Conservation (phyloP, 78 protist genomes). For the Isochrysis galbana region DNA sequence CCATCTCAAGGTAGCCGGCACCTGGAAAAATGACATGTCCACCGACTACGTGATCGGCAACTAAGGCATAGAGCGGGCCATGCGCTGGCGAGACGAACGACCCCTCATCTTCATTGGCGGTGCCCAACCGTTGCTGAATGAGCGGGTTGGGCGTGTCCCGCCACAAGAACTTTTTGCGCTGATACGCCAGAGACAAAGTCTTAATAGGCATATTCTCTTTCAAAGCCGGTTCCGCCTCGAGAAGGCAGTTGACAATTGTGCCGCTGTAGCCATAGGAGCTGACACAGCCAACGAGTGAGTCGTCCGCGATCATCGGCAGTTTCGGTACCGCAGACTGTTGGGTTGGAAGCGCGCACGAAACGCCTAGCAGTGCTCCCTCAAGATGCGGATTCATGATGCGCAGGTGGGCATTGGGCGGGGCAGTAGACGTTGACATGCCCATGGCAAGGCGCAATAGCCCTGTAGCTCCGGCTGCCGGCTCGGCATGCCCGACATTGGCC, state of each 20-base stretch:
- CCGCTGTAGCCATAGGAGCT: constrained; percentile 17
- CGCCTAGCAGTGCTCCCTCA: neutral
- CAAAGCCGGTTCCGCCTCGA: neutral
- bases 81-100: neutral
- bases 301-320: neutral
- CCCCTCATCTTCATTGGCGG: neutral
- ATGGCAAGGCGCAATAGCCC: neutral
- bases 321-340: neutral
- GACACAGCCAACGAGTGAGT: neutral
- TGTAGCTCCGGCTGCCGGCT: constrained; percentile 44
- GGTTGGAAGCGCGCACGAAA: neutral
- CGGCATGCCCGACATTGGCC: constrained; percentile 75
- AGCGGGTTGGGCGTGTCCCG: neutral
- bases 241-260: neutral
- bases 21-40: neutral
- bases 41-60: neutral
- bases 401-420: neutral
- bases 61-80: neutral
- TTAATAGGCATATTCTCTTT: neutral
- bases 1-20: neutral
- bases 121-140: neutral
- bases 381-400: neutral
- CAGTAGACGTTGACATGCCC: neutral
- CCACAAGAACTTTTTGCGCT: neutral
- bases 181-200: neutral